Conservation (phyloP, 164 flowering plant genomes). For the Sedum album region DNA sequence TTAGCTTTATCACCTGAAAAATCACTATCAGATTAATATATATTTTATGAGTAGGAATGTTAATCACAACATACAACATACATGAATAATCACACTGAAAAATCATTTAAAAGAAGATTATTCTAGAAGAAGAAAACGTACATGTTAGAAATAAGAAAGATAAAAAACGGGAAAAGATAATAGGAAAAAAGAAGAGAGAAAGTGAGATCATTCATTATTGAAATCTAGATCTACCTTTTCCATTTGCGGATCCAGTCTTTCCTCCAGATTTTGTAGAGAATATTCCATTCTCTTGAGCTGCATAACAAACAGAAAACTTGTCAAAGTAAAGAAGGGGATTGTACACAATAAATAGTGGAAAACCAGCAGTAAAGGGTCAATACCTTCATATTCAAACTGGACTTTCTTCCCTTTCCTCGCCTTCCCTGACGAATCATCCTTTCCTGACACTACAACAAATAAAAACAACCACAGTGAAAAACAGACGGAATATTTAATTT, state of each 20-base stretch:
- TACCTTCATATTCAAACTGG: constrained; percentile 42
- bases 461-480: not conserved
- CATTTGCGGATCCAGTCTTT: constrained; percentile 19
- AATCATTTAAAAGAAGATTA: not conserved
- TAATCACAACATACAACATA: not conserved
- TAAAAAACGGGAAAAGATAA: not conserved
- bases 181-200: not conserved
- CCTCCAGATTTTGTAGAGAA: constrained; percentile 29
- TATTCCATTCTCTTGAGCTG: not conserved
- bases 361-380: not conserved
- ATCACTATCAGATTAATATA: not conserved
- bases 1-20: not conserved
- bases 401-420: constrained; percentile 40
- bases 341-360: not conserved
- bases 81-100: not conserved
- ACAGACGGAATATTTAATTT: not conserved
- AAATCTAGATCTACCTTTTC: constrained; percentile 25
- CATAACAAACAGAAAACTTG: not conserved
- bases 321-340: not conserved
- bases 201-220: not conserved
- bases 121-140: not conserved
- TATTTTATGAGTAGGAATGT: not conserved
- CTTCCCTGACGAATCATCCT: constrained; percentile 33
- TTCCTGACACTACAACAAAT: constrained; percentile 29
- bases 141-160: not conserved